phyloP scores from a whole-genome alignment of 371 early-diverging fungal genomes.

The Haplosporangium sp. region DNA sequence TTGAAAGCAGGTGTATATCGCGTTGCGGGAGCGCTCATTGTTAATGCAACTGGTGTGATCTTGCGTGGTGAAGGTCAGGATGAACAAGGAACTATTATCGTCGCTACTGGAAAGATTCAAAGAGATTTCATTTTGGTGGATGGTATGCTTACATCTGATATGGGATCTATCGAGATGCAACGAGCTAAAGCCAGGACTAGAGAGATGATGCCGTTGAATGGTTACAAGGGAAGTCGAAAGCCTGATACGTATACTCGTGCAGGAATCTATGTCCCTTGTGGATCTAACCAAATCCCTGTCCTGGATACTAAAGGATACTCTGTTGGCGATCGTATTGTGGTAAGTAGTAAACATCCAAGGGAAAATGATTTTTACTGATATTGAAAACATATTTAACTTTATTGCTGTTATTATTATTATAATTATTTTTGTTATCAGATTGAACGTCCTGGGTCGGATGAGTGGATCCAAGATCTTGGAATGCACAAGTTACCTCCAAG shows the following conservation, averaged over 20 bases:
- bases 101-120: conserved; percentile 48
- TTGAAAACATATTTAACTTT: neutral
- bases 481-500: conserved; percentile 42
- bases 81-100: conserved; percentile 31
- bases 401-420: neutral
- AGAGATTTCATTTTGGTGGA: conserved; percentile 48
- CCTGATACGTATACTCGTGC: conserved; percentile 32
- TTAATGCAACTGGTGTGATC: conserved; percentile 48
- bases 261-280: conserved; percentile 29
- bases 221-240: conserved; percentile 39
- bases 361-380: too few relatives aligned
- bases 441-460: conserved; percentile 46
- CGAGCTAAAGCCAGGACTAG: conserved; percentile 31
- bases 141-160: conserved; percentile 49
- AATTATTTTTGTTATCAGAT: conserved; percentile 14
- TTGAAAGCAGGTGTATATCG: conserved; percentile 46
- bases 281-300: conserved; percentile 41
- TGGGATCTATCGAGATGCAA: conserved; percentile 42
- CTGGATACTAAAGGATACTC: conserved; percentile 30
- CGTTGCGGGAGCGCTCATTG: conserved; percentile 44
- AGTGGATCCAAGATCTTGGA: conserved; percentile 47
- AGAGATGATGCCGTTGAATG: conserved; percentile 52
- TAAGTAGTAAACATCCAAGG: conserved; percentile 4
- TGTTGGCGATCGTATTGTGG: conserved; percentile 50
- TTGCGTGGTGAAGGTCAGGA: conserved; percentile 52